Conservation (phyloP, 176 grass and related monocot species). For the Alloteropsis semialata region DNA sequence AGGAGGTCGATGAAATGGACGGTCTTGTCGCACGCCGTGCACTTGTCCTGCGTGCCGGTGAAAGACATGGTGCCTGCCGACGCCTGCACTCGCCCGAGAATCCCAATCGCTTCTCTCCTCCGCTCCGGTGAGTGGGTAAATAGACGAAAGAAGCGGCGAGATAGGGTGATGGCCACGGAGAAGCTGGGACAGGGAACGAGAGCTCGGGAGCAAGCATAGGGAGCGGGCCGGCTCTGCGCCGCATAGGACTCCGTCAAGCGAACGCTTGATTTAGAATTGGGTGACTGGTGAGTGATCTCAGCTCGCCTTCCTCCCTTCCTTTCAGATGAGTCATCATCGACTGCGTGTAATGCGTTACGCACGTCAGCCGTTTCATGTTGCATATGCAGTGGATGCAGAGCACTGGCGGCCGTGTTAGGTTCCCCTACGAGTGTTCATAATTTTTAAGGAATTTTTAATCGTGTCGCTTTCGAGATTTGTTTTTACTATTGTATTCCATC, state of each 20-base stretch:
- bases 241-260: conserved; percentile 56
- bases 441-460: neutral
- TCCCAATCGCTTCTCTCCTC: conserved; percentile 24
- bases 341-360: neutral
- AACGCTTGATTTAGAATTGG: conserved; percentile 16
- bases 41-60: conserved; percentile 98
- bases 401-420: neutral
- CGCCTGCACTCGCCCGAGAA: neutral
- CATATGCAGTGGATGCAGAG: neutral
- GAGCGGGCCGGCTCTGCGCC: conserved; percentile 30
- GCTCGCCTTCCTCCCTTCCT: neutral
- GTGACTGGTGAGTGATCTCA: neutral
- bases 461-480: no score
- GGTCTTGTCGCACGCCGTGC: conserved; percentile 88
- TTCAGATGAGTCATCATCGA: neutral
- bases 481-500: no score
- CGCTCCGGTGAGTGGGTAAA: neutral
- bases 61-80: conserved; percentile 73
- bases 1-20: conserved; percentile 98
- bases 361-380: neutral
- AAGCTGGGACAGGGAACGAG: conserved; percentile 25
- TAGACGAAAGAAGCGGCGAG: neutral
- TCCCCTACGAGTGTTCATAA: neutral
- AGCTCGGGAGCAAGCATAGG: conserved; percentile 64
- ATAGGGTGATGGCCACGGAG: neutral